Base-by-base conservation (phyloP, 192 early-diverging fungal species). In the Coemansia sp. region DNA sequence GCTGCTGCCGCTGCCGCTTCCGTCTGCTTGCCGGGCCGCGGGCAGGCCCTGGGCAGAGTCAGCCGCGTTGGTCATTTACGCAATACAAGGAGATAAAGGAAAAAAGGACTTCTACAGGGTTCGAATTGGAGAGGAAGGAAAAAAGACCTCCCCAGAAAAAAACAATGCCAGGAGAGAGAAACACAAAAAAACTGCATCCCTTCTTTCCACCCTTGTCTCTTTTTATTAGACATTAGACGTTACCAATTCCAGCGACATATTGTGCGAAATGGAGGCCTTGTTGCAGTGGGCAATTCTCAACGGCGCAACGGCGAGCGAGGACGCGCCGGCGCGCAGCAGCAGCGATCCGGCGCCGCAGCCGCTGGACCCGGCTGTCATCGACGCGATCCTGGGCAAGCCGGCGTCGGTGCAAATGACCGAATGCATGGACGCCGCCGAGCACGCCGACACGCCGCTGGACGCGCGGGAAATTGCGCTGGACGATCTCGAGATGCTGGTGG, bases 351-450 rank as follows among this genome's bases (percentile, higher is more conserved):
- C n/a, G 26, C 64, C 58, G 17, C 59, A 78, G 41, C 62, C 53
- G 11, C 62, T 84, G 52, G 93, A 97, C 64, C 86, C 94, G 2
- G 90, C 81, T 35, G 75, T 96, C 59, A 78, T 99, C 41, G 93
- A 99, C 29, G 84, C 87, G 12, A 95, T 99, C 50, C 78, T 99
- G 22, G 96, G 96, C 20, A 93, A 92, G 67, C 84, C 89, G 23
- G 94, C 94, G 40, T 82, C 92, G 5, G 83, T 83, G 12, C 78
- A 82, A 41, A 96, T 97, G 93, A 82, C 82, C 62, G 83, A 98
- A 50, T 91, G 89, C 59, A 58, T 95, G 22, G 85, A 82, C 5
- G 79, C 82, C 4, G 81, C 89, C 34, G 78, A 81, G 42, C 62
- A 80, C 25, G 34, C 82, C 0, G 79, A 82, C 14, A 82, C 78